These are phyloP conservation scores for Porphyra umbilicalis DNA, from an alignment of 31 red algal genomes.

Conservation along the genomic window DNA sequence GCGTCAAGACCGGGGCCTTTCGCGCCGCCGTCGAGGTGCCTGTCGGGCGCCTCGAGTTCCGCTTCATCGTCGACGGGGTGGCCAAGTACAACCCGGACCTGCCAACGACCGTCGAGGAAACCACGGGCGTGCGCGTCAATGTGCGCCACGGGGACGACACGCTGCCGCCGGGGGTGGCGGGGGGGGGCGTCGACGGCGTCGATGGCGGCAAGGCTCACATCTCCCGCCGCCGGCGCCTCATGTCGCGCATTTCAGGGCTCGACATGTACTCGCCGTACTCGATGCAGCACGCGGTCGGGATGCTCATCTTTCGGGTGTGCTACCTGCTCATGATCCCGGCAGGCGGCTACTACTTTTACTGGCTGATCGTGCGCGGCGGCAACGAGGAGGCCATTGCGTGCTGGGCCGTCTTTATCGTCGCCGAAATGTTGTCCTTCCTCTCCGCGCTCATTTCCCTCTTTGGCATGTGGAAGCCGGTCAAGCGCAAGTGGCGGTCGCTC, in stretches of 20 bases:
- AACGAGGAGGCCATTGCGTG: conserved; percentile 32
- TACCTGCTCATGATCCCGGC: conserved; percentile 59
- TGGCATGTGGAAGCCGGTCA: conserved; percentile 68
- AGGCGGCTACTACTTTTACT: conserved; percentile 63
- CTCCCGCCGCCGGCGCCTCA: conserved; percentile 29
- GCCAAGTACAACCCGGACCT: conserved; percentile 19
- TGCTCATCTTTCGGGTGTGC: conserved; percentile 62
- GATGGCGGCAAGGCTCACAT: not conserved
- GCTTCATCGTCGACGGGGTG: conserved; percentile 52
- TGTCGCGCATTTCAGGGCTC: conserved; percentile 61
- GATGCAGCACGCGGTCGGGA: conserved; percentile 32
- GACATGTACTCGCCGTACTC: conserved; percentile 65
- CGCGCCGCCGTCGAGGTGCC: conserved; percentile 52
- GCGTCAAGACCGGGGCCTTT: conserved; percentile 33
- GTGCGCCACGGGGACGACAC: conserved; percentile 43
- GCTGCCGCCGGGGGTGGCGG: not conserved
- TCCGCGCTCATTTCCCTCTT: conserved; percentile 56
- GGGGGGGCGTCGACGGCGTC: not conserved
- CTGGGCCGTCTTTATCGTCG: conserved; percentile 56
- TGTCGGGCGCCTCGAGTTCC: conserved; percentile 47
- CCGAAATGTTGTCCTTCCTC: conserved; percentile 49
- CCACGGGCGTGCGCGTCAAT: conserved; percentile 49
- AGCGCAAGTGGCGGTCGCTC: conserved; percentile 53
- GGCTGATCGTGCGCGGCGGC: conserved; percentile 43
- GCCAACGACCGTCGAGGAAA: conserved; percentile 28